Conservation (phyloP, 768 basidiomycete genomes). For the Imleria badia region DNA sequence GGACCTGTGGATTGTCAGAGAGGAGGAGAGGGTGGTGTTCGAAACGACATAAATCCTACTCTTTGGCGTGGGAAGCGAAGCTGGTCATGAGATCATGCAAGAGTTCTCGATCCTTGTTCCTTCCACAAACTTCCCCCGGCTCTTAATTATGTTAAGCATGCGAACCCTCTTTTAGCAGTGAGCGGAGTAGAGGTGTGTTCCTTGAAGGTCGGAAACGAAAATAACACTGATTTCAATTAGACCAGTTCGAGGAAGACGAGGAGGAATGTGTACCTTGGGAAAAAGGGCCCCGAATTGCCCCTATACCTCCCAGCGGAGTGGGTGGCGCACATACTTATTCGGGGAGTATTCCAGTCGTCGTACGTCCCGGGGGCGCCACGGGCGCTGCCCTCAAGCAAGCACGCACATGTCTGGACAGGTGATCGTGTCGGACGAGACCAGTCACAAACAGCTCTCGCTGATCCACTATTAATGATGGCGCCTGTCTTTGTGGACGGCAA, state of each 20-base stretch:
- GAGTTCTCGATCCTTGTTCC: too few relatives aligned
- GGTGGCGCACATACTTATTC: neutral
- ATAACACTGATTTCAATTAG: neutral
- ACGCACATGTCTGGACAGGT: neutral
- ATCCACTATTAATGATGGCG: slow-evolving; percentile 5
- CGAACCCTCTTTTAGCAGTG: too few relatives aligned
- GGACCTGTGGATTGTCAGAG: too few relatives aligned
- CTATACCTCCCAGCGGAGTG: neutral
- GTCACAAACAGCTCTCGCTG: neutral
- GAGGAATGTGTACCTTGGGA: slow-evolving; percentile 11
- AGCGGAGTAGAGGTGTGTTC: too few relatives aligned
- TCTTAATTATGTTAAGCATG: too few relatives aligned
- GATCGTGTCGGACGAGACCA: neutral
- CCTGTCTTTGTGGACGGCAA: slow-evolving; percentile 7
- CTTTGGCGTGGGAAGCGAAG: too few relatives aligned
- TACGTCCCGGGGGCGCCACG: neutral
- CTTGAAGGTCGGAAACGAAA: too few relatives aligned
- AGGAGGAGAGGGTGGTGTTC: too few relatives aligned
- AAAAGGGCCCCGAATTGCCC: neutral
- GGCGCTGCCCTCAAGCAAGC: neutral
- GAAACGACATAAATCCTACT: too few relatives aligned
- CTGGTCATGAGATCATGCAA: too few relatives aligned
- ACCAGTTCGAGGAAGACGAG: neutral
- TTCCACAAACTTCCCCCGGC: too few relatives aligned
- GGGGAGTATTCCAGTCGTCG: neutral